phyloP scores from a whole-genome alignment of 768 basidiomycete genomes.

The Suillus ampliporus region DNA sequence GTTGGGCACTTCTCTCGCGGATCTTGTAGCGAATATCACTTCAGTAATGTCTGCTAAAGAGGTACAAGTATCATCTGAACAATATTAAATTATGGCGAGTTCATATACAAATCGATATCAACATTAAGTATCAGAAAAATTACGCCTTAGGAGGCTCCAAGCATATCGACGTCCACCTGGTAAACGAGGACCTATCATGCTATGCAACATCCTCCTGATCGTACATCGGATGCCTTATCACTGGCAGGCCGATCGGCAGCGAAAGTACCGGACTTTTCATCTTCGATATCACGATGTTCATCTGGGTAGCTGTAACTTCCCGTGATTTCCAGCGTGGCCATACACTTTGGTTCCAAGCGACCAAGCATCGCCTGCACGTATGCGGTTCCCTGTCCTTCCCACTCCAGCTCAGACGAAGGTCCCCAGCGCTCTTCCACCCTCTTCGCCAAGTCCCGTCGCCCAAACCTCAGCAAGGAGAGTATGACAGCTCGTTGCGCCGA shows the following conservation, averaged over 20 bases:
- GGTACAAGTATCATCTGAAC: too few species aligned
- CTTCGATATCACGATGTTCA: neutral
- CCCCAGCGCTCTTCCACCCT: slow-evolving; percentile 9
- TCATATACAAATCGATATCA: neutral
- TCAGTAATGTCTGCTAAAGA: too few species aligned
- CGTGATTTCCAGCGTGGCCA: neutral
- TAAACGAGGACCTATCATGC: neutral
- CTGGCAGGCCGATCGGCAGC: neutral
- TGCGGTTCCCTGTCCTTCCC: neutral
- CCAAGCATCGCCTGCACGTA: slow-evolving; percentile 4
- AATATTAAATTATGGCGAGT: too few species aligned
- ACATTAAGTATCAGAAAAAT: neutral
- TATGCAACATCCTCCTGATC: neutral
- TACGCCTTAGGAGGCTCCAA: too few species aligned
- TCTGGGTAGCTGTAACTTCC: neutral
- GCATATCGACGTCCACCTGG: too few species aligned
- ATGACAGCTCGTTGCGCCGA: slow-evolving; percentile 7
- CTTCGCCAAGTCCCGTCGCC: slow-evolving; percentile 2
- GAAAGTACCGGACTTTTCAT: neutral
- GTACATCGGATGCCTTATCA: too few species aligned
- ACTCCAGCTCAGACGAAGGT: neutral
- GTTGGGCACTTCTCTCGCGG: slow-evolving; percentile 94
- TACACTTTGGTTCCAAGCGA: neutral
- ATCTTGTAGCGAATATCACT: slow-evolving; percentile 96
- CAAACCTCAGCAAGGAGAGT: slow-evolving; percentile 6